These are phyloP conservation scores for Scedosporium apiospermum DNA, from an alignment of 2,329 filamentous ascomycete genomes.

Conservation along the genomic window DNA sequence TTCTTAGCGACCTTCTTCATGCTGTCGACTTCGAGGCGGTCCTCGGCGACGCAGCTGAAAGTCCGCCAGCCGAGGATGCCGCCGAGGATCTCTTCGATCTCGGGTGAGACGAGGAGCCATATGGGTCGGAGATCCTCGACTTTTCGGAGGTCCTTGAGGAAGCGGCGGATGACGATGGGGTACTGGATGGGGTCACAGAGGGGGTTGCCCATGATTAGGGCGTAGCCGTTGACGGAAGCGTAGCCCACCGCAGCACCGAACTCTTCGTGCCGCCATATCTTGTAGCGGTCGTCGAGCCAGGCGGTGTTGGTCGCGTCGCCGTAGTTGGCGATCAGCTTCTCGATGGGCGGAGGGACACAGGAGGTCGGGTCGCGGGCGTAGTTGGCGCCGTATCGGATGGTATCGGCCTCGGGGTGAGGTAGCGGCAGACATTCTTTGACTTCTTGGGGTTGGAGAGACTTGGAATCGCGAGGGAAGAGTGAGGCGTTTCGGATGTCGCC, in stretches of 20 bases:
- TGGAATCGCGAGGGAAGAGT: slow-evolving; percentile 80
- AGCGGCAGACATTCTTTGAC: slow-evolving; percentile 43
- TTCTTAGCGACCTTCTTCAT: slow-evolving; percentile 62
- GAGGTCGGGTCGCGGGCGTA: slow-evolving; percentile 13
- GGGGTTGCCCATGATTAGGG: slow-evolving; percentile 79
- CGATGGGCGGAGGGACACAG: slow-evolving; percentile 55
- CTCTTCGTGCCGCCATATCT: slow-evolving; percentile 68
- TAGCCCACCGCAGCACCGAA: slow-evolving; percentile 82
- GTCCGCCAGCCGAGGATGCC: slow-evolving; percentile 79
- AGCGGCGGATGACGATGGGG: slow-evolving; percentile 60
- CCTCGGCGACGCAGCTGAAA: slow-evolving; percentile 79
- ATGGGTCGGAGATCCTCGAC: slow-evolving; percentile 65
- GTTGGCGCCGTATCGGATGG: slow-evolving; percentile 44
- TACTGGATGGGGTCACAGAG: slow-evolving; percentile 76
- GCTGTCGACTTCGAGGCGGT: slow-evolving; percentile 73
- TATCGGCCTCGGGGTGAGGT: slow-evolving; percentile 83
- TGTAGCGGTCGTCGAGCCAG: slow-evolving; percentile 82
- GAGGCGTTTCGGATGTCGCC: slow-evolving; percentile 86
- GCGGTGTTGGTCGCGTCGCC: slow-evolving; percentile 90
- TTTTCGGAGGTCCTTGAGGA: slow-evolving; percentile 65
- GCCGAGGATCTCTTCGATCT: slow-evolving; percentile 71
- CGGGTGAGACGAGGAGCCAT: slow-evolving; percentile 79
- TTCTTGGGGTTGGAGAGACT: slow-evolving; percentile 60
- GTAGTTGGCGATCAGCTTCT: slow-evolving; percentile 89
- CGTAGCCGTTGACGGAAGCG: slow-evolving; percentile 65